phyloP scores from a whole-genome alignment of 75 land plant genomes.

The Larix kaempferi region DNA sequence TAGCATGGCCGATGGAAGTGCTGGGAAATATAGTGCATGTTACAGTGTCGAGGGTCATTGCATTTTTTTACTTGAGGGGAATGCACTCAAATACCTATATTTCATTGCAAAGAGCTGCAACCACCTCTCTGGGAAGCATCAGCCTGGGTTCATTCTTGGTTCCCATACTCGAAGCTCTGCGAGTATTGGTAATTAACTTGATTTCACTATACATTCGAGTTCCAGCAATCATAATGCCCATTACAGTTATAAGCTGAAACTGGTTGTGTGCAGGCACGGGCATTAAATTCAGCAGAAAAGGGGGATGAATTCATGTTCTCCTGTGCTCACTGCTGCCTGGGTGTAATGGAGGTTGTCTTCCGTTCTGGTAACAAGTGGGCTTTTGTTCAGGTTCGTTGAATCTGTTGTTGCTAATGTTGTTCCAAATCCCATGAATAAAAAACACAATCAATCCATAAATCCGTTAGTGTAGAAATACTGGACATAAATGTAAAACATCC shows the following conservation, averaged over 20 bases:
- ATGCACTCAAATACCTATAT: conserved; percentile 53
- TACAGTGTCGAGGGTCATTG: conserved; percentile 51
- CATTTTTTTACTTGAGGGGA: conserved; percentile 50
- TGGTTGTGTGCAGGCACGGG: conserved; percentile 11
- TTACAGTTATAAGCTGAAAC: not conserved
- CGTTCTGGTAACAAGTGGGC: conserved; percentile 69
- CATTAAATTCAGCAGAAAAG: conserved; percentile 25
- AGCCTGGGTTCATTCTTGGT: conserved; percentile 74
- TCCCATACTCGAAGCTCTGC: conserved; percentile 58
- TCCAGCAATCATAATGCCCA: not conserved
- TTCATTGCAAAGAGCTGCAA: conserved; percentile 52
- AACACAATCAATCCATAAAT: no score
- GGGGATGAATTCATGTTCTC: conserved; percentile 88
- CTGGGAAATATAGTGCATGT: conserved; percentile 66
- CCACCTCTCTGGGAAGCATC: conserved; percentile 63
- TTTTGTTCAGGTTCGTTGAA: conserved; percentile 38
- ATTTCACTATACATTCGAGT: not conserved
- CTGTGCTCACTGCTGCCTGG: conserved; percentile 73
- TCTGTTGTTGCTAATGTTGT: no score
- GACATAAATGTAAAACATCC: no score
- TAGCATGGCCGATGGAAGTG: conserved; percentile 75
- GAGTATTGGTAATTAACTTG: conserved; percentile 17
- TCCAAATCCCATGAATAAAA: no score
- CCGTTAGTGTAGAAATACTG: no score
- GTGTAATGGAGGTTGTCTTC: conserved; percentile 34